These are phyloP conservation scores for Pseudocercospora ulei DNA, from an alignment of 2,329 filamentous ascomycete genomes.

Conservation along the genomic window DNA sequence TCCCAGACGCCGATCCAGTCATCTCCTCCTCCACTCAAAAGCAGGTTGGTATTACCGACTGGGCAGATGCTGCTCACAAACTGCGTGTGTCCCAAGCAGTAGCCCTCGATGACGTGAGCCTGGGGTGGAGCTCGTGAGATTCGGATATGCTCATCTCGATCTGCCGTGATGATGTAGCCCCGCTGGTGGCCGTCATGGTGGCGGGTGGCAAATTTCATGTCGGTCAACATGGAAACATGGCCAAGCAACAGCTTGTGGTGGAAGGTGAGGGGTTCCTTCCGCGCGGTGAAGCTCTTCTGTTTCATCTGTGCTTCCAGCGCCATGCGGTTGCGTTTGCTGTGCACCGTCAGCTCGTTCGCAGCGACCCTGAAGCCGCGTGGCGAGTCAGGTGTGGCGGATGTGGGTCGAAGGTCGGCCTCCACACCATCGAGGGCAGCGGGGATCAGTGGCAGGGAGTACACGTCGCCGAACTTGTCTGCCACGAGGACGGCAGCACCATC, in stretches of 20 bases:
- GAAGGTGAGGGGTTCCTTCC: constrained; percentile 48
- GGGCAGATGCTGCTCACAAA: constrained; percentile 73
- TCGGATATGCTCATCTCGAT: constrained; percentile 76
- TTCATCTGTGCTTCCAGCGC: constrained; percentile 50
- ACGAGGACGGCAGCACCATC: constrained; percentile 65
- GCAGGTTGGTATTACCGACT: constrained; percentile 48
- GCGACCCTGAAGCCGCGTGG: constrained; percentile 40
- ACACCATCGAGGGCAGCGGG: constrained; percentile 32
- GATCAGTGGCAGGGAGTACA: constrained; percentile 74
- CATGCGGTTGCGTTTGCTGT: constrained; percentile 51
- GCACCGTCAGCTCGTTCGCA: constrained; percentile 51
- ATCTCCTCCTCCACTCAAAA: constrained; percentile 84
- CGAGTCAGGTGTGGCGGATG: constrained; percentile 24
- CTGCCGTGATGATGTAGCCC: constrained; percentile 56
- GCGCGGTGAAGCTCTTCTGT: constrained; percentile 38
- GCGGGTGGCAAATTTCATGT: constrained; percentile 51
- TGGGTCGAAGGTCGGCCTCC: constrained; percentile 22
- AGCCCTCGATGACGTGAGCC: constrained; percentile 76
- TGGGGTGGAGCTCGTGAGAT: constrained; percentile 73
- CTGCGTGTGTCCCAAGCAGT: constrained; percentile 76
- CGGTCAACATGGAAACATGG: constrained; percentile 90
- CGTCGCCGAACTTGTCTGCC: constrained; percentile 94
- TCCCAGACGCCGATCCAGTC: constrained; percentile 70
- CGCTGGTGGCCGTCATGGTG: constrained; percentile 40
- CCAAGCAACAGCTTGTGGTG: constrained; percentile 72